These are phyloP conservation scores for Curvularia sp. DNA, from an alignment of 2,329 filamentous ascomycete species.

Conservation along the genomic window DNA sequence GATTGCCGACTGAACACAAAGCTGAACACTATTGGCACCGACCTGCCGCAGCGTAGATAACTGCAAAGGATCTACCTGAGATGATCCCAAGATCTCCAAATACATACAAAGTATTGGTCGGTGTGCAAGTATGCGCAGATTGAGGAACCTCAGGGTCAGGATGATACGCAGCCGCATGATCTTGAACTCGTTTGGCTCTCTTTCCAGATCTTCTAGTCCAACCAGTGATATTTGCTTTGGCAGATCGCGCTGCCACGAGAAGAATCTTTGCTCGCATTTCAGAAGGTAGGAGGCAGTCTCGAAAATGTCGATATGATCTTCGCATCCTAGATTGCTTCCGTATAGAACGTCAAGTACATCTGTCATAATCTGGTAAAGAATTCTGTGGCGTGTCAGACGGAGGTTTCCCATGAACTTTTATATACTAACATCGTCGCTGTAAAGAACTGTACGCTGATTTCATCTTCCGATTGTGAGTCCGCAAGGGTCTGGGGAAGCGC, in stretches of 20 bases:
- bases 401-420: no score
- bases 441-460: slow-evolving; percentile 38
- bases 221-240: slow-evolving; percentile 35
- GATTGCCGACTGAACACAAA: slow-evolving; percentile 45
- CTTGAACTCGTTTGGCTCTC: background rate
- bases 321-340: slow-evolving; percentile 54
- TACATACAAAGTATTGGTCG: slow-evolving; percentile 52
- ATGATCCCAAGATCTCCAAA: slow-evolving; percentile 33
- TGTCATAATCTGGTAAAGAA: slow-evolving; percentile 43
- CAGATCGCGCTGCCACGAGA: slow-evolving; percentile 49
- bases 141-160: slow-evolving; percentile 53
- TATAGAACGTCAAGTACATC: slow-evolving; percentile 53
- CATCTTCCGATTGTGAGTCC: slow-evolving; percentile 2
- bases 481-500: slow-evolving; percentile 35
- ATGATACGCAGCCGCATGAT: slow-evolving; percentile 52
- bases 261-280: slow-evolving; percentile 50
- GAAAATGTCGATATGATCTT: slow-evolving; percentile 25
- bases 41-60: slow-evolving; percentile 41
- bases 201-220: background rate
- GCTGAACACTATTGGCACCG: slow-evolving; percentile 43
- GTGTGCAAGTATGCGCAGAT: slow-evolving; percentile 53
- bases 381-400: slow-evolving; percentile 24
- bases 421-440: slow-evolving; percentile 45
- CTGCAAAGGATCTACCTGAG: slow-evolving; percentile 21
- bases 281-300: slow-evolving; percentile 44